A percentile compares a stretch with the other conserved stretches of the same genome.
These are phyloP conservation scores for Colletotrichum sp. DNA, from an alignment of 2,329 filamentous ascomycete genomes.

Conservation along the genomic window DNA sequence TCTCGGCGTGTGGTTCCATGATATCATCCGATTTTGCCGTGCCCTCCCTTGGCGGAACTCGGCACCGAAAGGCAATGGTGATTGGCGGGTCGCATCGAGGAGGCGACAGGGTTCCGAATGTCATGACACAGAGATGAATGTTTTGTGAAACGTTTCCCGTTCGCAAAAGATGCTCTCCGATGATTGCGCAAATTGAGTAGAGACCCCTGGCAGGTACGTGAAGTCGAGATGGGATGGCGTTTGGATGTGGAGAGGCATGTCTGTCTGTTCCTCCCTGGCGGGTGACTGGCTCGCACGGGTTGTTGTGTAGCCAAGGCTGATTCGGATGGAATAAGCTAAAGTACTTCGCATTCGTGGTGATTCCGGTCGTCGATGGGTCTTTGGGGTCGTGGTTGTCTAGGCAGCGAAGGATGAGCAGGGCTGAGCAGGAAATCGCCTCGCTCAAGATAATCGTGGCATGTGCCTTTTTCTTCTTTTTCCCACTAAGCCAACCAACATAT, in stretches of 20 bases:
- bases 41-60: conserved; percentile 18
- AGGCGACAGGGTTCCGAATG: neutral
- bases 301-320: conserved; percentile 2
- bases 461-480: neutral
- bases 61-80: neutral
- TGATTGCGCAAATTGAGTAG: neutral
- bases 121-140: conserved; percentile 20
- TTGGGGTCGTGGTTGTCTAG: neutral
- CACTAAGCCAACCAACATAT: neutral
- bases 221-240: conserved; percentile 3
- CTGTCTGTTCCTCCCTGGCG: neutral
- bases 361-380: neutral
- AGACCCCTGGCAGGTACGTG: neutral
- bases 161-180: neutral
- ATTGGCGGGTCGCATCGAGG: conserved; percentile 2
- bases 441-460: neutral
- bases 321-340: neutral
- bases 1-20: conserved; percentile 15
- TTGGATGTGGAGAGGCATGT: neutral
- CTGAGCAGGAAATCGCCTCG: neutral
- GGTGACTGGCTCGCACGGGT: neutral
- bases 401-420: conserved; percentile 10
- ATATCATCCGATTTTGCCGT: conserved; percentile 16
- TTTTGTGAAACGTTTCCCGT: conserved; percentile 18
- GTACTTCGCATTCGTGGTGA: neutral